Evolutionary conservation across 2,329 filamentous ascomycete genomes (phyloP).

Genomic region (Talaromyces sp.): DNA sequence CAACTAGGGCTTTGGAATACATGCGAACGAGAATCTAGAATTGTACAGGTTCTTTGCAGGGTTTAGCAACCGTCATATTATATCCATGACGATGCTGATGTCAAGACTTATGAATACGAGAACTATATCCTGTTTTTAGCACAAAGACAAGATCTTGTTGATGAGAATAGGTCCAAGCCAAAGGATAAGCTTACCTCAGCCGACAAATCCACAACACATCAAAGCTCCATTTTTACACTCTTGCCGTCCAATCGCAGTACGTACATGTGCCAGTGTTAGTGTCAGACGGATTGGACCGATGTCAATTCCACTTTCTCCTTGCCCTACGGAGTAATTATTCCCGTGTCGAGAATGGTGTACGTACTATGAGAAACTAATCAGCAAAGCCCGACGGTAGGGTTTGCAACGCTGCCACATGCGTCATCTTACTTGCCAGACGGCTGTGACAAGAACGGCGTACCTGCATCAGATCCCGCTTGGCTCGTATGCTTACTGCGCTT

Average conservation of each 20-base stretch:
- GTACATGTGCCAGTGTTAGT: neutral
- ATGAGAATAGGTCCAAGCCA: neutral
- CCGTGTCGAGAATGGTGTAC: neutral
- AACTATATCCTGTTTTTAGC: neutral
- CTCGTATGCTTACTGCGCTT: neutral
- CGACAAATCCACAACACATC: too few species aligned
- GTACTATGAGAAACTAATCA: neutral
- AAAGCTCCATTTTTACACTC: neutral
- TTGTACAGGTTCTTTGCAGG: neutral
- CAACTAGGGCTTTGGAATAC: neutral
- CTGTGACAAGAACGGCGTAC: conserved; percentile 14
- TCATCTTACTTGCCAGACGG: conserved; percentile 1
- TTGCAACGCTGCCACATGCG: neutral
- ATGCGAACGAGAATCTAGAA: neutral
- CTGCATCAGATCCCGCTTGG: conserved; percentile 10
- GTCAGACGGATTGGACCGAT: neutral
- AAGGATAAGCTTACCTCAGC: neutral
- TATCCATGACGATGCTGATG: neutral
- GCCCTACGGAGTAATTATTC: neutral
- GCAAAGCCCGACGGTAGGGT: neutral
- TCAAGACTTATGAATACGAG: neutral
- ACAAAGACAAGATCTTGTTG: neutral
- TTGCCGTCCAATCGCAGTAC: neutral
- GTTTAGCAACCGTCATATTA: neutral
- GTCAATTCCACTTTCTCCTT: neutral